Base-by-base conservation (phyloP, 176 grass and related monocot genomes). In the Hordeum vulgare region DNA sequence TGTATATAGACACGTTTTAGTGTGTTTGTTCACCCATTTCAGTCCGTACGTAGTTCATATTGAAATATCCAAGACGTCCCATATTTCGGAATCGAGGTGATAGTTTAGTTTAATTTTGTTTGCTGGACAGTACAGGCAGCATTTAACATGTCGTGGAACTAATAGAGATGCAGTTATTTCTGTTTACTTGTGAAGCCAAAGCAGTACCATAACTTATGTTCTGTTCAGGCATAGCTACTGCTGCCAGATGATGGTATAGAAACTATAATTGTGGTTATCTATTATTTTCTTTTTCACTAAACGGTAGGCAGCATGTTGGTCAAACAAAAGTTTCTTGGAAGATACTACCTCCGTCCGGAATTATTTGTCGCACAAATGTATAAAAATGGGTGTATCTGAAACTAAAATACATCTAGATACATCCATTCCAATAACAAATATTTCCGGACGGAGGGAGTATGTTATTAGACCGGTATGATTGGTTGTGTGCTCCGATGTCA, bases 61-160 rank as follows among this genome's bases (percentile, higher is more conserved):
- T 51, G 15, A 51, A 49, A 51, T 51, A 51, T 51, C 47, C 47
- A 51, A 51, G 2, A 7, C 47, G 15, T 51, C 47, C 18, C 17
- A 17, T 49, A 49, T 17, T 49, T 49, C 47, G 15, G 47, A 18
- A 18, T 15, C 15, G 6, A 51, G 47, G 18, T 9, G 2, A 21
- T 56, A 56, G 20, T 27, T 75, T 49, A 69, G 20, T 18, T 80
- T 79, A 69, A 14, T 18, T 80, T 79, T 90, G 75, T 79, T 83
- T 75, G 74, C 66, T 59, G 39, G 65, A 60, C 63, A 57, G 75
- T 67, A 47, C 3, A 13, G 4, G 12, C 29, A 76, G 35, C 66
- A 61, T 67, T 66, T 67, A 47, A 37, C 76, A 88, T 88, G 61
- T 80, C 68, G 75, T 67, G 57, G 74, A 85, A 83, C 65, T 49